phyloP scores from a whole-genome alignment of 345 rosid genomes.

The Arabidopsis arenosa region DNA sequence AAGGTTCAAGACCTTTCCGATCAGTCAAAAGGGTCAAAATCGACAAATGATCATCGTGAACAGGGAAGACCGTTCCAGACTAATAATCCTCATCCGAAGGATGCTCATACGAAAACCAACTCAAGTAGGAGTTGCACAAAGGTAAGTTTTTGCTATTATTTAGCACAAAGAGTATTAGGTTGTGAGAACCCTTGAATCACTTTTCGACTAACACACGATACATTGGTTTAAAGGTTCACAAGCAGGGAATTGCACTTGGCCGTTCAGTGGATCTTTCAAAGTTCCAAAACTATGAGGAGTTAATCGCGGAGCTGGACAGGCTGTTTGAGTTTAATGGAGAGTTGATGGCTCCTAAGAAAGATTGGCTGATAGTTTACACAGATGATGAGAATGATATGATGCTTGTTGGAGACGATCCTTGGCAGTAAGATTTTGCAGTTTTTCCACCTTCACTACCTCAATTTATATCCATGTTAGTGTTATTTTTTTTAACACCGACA shows the following conservation, averaged over 20 bases:
- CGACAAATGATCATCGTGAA: constrained; percentile 50
- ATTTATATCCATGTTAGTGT: background rate
- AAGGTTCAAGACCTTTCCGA: constrained; percentile 47
- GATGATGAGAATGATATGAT: constrained; percentile 94
- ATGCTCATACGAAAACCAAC: constrained; percentile 49
- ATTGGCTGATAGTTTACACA: constrained; percentile 78
- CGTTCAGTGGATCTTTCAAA: constrained; percentile 84
- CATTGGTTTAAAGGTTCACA: constrained; percentile 62
- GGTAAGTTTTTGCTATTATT: constrained; percentile 42
- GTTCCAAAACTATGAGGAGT: constrained; percentile 67
- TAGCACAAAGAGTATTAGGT: background rate
- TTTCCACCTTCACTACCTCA: background rate
- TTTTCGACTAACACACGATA: background rate
- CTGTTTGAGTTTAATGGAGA: constrained; percentile 79
- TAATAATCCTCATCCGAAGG: constrained; percentile 48
- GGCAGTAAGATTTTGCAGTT: constrained; percentile 66
- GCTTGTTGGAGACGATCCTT: constrained; percentile 97
- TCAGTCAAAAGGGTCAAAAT: constrained; percentile 50
- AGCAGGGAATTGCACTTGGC: constrained; percentile 77
- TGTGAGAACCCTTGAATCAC: background rate
- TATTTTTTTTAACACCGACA: background rate
- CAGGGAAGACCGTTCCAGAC: constrained; percentile 51
- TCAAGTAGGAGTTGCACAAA: constrained; percentile 77
- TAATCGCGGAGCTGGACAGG: constrained; percentile 69
- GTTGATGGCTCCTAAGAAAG: constrained; percentile 59